Percentiles rank a stretch among this genome's conserved stretches.
Conservation (phyloP, 176 grass and related monocot species). For the Phyllostachys edulis region DNA sequence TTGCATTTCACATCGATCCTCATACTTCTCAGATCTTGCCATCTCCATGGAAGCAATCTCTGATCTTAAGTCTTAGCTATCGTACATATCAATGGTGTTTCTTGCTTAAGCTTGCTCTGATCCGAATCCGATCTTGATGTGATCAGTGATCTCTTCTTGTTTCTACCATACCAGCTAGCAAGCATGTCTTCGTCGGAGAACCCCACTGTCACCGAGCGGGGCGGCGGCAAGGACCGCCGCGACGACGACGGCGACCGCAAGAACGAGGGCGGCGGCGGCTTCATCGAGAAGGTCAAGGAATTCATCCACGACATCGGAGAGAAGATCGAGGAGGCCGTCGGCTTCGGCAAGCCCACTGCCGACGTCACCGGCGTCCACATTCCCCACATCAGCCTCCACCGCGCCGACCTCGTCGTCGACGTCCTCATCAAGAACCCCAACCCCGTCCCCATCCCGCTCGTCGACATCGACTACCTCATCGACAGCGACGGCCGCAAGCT, state of each 20-base stretch:
- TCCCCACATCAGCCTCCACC: constrained; percentile 76
- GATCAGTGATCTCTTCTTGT: background rate
- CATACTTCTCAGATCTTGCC: constrained; percentile 1
- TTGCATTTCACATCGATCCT: background rate
- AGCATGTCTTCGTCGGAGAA: constrained; percentile 56
- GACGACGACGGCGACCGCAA: constrained; percentile 23
- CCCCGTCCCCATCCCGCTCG: constrained; percentile 87
- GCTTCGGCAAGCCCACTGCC: constrained; percentile 87
- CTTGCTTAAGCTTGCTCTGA: background rate
- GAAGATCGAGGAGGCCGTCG: constrained; percentile 86
- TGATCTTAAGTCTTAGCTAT: background rate
- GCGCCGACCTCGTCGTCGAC: constrained; percentile 85
- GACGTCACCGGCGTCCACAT: constrained; percentile 80
- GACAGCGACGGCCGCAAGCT: constrained; percentile 94
- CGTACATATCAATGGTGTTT: background rate
- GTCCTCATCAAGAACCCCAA: constrained; percentile 91
- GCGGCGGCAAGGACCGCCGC: constrained; percentile 33
- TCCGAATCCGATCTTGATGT: background rate
- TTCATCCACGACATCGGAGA: constrained; percentile 97
- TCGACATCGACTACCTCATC: constrained; percentile 96
- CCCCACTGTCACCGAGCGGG: constrained; percentile 39
- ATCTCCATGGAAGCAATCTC: background rate
- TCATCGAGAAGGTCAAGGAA: constrained; percentile 88
- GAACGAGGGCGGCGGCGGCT: constrained; percentile 34
- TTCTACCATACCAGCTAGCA: background rate